Percentiles rank a stretch among this genome's conserved stretches.
These are phyloP conservation scores for Paxillus ammoniavirescens DNA, from an alignment of 768 basidiomycete genomes.

Conservation along the genomic window DNA sequence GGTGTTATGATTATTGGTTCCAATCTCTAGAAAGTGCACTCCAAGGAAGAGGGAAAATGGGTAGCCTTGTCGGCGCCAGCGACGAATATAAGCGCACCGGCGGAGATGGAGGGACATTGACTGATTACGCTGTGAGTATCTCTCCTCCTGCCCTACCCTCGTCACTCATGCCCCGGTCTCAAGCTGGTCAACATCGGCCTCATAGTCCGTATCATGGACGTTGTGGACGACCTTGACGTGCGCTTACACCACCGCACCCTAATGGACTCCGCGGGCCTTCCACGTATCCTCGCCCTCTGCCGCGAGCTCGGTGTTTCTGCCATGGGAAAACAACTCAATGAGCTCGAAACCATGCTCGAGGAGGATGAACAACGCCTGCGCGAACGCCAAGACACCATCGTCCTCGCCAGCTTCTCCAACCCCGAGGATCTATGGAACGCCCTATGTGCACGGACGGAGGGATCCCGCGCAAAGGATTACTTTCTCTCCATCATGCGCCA, in stretches of 20 bases:
- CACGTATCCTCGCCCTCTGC: conserved; percentile 68
- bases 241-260: conserved; percentile 84
- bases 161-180: conserved; percentile 11
- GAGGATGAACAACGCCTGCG: conserved; percentile 73
- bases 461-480: conserved; percentile 76
- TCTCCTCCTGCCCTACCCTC: not conserved
- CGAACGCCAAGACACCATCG: conserved; percentile 72
- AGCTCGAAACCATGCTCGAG: conserved; percentile 59
- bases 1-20: conserved; percentile 87
- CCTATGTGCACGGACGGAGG: conserved; percentile 71
- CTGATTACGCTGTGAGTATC: conserved; percentile 80
- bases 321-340: conserved; percentile 65
- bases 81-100: conserved; percentile 77
- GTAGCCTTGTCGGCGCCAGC: conserved; percentile 91
- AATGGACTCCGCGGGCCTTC: conserved; percentile 87
- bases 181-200: conserved; percentile 62
- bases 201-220: conserved; percentile 62
- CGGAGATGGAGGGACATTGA: conserved; percentile 64
- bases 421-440: conserved; percentile 88
- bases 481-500: conserved; percentile 95
- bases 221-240: conserved; percentile 75
- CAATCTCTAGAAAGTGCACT: conserved; percentile 73
- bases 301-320: conserved; percentile 58
- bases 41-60: conserved; percentile 89
- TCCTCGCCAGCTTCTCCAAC: conserved; percentile 73